Base-by-base conservation (phyloP, 805 yeast genomes). In the Sungouiozyma ichnusensis region DNA sequence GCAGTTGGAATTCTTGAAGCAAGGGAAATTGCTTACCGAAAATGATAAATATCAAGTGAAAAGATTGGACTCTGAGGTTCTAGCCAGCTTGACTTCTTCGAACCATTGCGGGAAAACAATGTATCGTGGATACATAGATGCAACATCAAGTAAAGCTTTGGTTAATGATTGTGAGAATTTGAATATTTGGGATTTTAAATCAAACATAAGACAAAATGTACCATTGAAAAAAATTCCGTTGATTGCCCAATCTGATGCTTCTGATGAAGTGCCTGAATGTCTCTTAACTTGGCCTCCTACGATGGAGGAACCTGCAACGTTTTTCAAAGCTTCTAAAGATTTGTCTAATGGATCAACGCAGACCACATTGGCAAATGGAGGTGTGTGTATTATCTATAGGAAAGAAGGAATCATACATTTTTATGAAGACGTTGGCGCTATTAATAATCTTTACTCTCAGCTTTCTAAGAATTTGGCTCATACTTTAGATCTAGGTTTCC, bases 181-280 rank as follows among this genome's bases (percentile, higher is more conserved):
- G 16, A 70, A 74, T 51, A 79, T 80, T 4, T 87, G 94, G 88
- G 68, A 73, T 41, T 81, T 79, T 54, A 66, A 68, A 41, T 73
- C 86, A 1, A 72, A 73, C 11, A 11, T 13, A 11, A 85, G 83
- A 49, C 65, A 68, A 24, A 60, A 69, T 1, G 86, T 92, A 3
- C 45, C 48, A 11, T 48, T 50, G 20, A 46, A 47, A 16, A 53
- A 52, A 39, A 51, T 59, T 29, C 57, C 63, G 11, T 44, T 58
- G 20, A 58, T 52, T 46, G 55, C 50, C 35, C 57, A 54, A n/a
- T 33, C 46, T 43, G 50, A 48, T 2, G 46, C 42, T 2, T 36
- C 48, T 20, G 45, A 44, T n/a, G 36, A 46, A 9, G 36, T 50
- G 16, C 63, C 63, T 2, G 40, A 41, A 14, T 53, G 61, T 43